Evolutionary conservation across 441 rosid genomes (phyloP).

Genomic region (Croton laevigatus): DNA sequence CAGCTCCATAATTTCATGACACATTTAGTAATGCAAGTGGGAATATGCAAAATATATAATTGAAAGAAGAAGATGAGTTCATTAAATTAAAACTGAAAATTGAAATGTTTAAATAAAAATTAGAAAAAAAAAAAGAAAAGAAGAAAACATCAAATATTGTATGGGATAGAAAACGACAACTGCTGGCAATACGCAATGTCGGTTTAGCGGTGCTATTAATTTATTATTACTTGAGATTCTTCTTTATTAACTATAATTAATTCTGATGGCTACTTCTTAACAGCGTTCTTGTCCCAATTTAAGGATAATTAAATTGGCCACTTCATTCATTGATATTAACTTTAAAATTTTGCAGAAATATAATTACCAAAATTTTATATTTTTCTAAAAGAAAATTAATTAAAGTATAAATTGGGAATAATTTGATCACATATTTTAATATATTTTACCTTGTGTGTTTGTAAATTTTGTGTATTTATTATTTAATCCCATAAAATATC

Average conservation of each 20-base stretch:
- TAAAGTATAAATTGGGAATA: too few species aligned
- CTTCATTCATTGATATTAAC: neutral
- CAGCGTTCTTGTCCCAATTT: slow-evolving; percentile 14
- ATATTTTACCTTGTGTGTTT: too few species aligned
- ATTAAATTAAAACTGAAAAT: neutral
- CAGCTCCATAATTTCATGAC: slow-evolving; percentile 25
- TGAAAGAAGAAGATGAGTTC: too few species aligned
- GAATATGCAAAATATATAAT: neutral
- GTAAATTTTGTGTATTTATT: too few species aligned
- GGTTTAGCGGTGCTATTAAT: slow-evolving; percentile 19
- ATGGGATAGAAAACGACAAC: neutral
- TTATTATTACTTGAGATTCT: slow-evolving; percentile 11
- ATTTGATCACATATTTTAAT: too few species aligned
- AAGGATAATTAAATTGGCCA: neutral
- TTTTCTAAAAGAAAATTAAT: too few species aligned
- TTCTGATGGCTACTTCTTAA: slow-evolving; percentile 12
- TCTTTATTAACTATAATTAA: slow-evolving; percentile 8
- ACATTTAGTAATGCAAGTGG: slow-evolving; percentile 14
- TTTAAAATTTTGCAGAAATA: neutral
- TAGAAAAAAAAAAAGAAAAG: too few species aligned
- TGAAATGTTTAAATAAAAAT: too few species aligned
- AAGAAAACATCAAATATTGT: neutral
- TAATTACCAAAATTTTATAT: too few species aligned
- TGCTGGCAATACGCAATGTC: slow-evolving; percentile 14
- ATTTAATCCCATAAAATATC: too few species aligned